Evolutionary conservation across 768 basidiomycete genomes (phyloP), one percentile per base, ranked within the genome.

Genomic region (Leccinum rimulosum): DNA sequence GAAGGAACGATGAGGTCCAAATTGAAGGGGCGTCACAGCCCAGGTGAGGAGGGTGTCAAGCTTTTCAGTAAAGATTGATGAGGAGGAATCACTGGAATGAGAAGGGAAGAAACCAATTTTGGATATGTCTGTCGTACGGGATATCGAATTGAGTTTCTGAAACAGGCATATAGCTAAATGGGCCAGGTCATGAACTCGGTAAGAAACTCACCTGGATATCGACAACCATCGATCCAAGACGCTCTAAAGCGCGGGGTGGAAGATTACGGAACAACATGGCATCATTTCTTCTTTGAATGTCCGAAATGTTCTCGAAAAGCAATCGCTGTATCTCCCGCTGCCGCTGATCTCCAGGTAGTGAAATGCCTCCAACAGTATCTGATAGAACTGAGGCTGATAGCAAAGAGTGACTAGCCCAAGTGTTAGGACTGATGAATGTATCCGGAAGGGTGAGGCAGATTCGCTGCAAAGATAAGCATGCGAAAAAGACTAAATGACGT

Each of bases 1-100:
- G 66, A 87, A 88, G 1, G 88, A 84, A 35, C 91, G 79, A 64
- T 93, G 92, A 48, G 91, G 87, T 10, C 92, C 91, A 60, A 87
- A 92, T 71, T 93, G 92, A 17, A 89, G 76, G 3, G 85, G 83
- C 0, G 91, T 90, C 28, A 93, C 84, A 64, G 84, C 84, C 91
- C 92, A 94, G 0, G 87, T 88, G 10, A 93, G 78, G 3, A 93
- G 78, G 55, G 86, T 80, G 62, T 89, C 84, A 14, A 93, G 80
- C 67, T 91, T 91, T 58, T 82, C 81, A n/a, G 78, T 73, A 65
- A 91, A 89, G 14, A 72, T 69, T 12, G 75, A 66, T 19, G 28
- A 28, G 28, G 79, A 77, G 27, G 66, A 53, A 27, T 75, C 66
- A 27, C 62, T 47, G 3, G 70, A 67, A 30, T 75, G 76, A 9